Evolutionary conservation across 2,329 filamentous ascomycete genomes (phyloP), one percentile per base, ranked within the genome.

Genomic region (Penicillium decumbens): DNA sequence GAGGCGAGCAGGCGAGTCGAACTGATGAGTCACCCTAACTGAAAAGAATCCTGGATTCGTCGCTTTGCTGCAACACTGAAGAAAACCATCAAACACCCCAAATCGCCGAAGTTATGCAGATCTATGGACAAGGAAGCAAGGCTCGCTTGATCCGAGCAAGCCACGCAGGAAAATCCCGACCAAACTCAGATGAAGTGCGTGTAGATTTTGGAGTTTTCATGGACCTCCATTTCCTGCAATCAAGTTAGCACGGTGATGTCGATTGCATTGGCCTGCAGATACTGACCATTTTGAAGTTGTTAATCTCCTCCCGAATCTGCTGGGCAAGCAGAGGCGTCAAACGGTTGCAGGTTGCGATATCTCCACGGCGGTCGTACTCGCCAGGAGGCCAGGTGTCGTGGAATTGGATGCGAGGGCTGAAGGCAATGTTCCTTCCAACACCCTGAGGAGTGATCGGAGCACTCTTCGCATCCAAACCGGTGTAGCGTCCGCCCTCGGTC

Each of bases 291-390:
- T 98, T 98, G 80, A 98, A 98, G 62, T 85, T 95, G 75, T 98
- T 98, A 62, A 98, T 82, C 75, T 98, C 93, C 75, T 98, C 93
- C 75, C 97, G 97, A 75, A 98, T 98, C 72, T 98, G 93, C 74
- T 98, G 93, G 40, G 93, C 93, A 56, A 98, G 81, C 80, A 96
- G 91, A 10, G 93, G 93, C 42, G 93, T 98, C 60, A 98, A 79
- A 58, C 92, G 88, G 68, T 98, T 98, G 82, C 93, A 98, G 1
- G 93, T 98, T 9, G 93, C 91, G 73, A 97, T 88, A 53, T 98
- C 93, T 47, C 93, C 93, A 46, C 93, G 84, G 54, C 93, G 88
- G 69, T 98, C 93, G 66, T 98, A 98, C 69, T 98, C 93, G 62
- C 88, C 87, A 65, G 86, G 89, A 2, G 91, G 90, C 90, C 91